phyloP scores from a whole-genome alignment of 805 yeast species.

The Komagataella kurtzmanii region DNA sequence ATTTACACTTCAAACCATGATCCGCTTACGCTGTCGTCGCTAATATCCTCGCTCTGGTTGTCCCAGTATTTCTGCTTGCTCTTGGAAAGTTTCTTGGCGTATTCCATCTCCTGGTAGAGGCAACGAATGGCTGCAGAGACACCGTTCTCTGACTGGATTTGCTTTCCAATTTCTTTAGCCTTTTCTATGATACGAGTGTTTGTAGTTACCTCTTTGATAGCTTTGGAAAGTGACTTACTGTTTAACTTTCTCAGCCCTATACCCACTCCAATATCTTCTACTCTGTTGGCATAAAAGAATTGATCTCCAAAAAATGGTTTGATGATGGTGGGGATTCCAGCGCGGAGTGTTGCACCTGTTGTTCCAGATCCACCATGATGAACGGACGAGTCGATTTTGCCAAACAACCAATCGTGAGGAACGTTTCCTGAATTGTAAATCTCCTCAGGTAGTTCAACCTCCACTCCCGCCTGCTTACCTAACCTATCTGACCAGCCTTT shows the following conservation, averaged over 20 bases:
- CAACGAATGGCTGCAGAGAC: constrained; percentile 62
- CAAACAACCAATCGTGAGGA: constrained; percentile 93
- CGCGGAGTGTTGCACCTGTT: constrained; percentile 80
- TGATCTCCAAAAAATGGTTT: constrained; percentile 97
- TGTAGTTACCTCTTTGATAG: constrained; percentile 54
- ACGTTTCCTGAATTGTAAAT: constrained; percentile 58
- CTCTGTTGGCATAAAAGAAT: constrained; percentile 77
- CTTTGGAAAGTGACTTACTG: constrained; percentile 46
- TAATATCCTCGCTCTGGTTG: background rate
- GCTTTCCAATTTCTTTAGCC: constrained; percentile 49
- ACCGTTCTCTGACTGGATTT: constrained; percentile 66
- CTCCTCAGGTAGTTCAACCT: constrained; percentile 46
- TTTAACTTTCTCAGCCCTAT: constrained; percentile 56
- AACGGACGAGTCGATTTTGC: constrained; percentile 82
- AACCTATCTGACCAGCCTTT: constrained; percentile 91
- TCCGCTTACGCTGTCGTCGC: background rate
- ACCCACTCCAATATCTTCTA: constrained; percentile 86
- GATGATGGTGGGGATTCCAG: constrained; percentile 80
- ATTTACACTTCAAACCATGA: background rate
- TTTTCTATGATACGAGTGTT: constrained; percentile 53
- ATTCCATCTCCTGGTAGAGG: constrained; percentile 71
- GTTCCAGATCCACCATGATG: constrained; percentile 98
- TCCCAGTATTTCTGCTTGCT: background rate
- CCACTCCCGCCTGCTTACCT: constrained; percentile 24
- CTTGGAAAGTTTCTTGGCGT: constrained; percentile 39